phyloP scores from a whole-genome alignment of 1,139 yeast species.

The Ashbya aceris region DNA sequence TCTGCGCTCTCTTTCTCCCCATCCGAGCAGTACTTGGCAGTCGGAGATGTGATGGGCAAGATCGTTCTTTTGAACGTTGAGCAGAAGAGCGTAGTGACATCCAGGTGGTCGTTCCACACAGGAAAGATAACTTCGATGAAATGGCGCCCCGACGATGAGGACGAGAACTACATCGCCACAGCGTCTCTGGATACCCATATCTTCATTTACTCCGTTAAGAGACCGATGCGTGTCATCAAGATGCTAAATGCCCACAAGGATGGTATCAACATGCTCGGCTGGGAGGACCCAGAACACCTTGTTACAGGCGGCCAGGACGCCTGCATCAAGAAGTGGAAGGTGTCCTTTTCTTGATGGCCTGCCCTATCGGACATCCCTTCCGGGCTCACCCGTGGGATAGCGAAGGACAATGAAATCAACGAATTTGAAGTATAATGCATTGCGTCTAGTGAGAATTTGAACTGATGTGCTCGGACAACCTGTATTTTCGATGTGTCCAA shows the following conservation, averaged over 20 bases:
- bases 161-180: slow-evolving; percentile 62
- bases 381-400: too few relatives aligned
- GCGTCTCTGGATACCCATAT: slow-evolving; percentile 81
- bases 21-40: slow-evolving; percentile 58
- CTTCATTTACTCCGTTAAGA: slow-evolving; percentile 66
- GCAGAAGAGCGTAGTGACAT: slow-evolving; percentile 55
- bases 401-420: too few relatives aligned
- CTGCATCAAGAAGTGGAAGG: slow-evolving; percentile 65
- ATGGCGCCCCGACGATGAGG: slow-evolving; percentile 45
- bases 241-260: slow-evolving; percentile 76
- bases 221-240: slow-evolving; percentile 71
- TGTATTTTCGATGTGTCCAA: too few relatives aligned
- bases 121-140: slow-evolving; percentile 66
- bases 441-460: too few relatives aligned
- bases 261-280: slow-evolving; percentile 68
- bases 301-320: slow-evolving; percentile 79
- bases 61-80: slow-evolving; percentile 55
- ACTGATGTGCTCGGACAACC: too few relatives aligned
- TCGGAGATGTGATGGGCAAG: slow-evolving; percentile 83
- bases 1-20: slow-evolving; percentile 63
- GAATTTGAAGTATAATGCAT: too few relatives aligned
- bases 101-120: slow-evolving; percentile 94
- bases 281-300: slow-evolving; percentile 44
- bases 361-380: background rate
- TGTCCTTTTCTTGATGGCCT: slow-evolving; percentile 17